Conservation (phyloP, 805 yeast genomes). For the Metschnikowia kofuensis region DNA sequence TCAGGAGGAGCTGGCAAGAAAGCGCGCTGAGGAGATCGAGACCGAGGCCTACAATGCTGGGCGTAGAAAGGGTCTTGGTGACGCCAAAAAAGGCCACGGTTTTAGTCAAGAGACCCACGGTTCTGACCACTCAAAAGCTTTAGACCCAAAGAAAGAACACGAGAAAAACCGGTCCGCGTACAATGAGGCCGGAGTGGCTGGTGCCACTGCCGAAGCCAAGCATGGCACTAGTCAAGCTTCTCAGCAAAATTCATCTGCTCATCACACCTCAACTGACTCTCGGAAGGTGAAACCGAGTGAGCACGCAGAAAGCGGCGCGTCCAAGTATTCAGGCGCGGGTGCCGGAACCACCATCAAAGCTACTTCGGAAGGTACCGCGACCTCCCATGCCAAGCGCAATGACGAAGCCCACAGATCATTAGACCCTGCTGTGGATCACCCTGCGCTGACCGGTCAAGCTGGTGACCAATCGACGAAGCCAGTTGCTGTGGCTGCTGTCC, state of each 20-base stretch:
- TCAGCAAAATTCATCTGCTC: no score
- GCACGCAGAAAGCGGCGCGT: not conserved
- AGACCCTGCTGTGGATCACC: conserved; percentile 2
- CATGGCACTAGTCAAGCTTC: not conserved
- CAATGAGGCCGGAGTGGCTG: conserved; percentile 25
- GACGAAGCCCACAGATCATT: conserved; percentile 1
- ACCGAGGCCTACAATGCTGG: conserved; percentile 20
- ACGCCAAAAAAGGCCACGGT: conserved; percentile 2
- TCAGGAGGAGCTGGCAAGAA: conserved; percentile 13
- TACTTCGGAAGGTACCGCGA: no score
- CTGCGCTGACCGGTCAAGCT: not conserved
- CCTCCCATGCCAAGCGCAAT: not conserved
- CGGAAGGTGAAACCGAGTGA: not conserved
- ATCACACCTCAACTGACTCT: no score
- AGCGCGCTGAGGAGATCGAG: conserved; percentile 12
- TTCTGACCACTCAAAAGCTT: not conserved
- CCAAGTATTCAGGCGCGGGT: not conserved
- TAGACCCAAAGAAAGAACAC: conserved; percentile 25
- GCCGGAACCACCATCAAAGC: conserved; percentile 9
- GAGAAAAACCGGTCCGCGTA: conserved; percentile 31
- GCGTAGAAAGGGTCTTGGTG: conserved; percentile 13
- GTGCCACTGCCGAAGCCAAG: conserved; percentile 20
- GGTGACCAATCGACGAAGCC: not conserved
- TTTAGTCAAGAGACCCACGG: not conserved
- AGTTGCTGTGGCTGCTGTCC: conserved; percentile 5